Evolutionary conservation across 2,329 filamentous ascomycete genomes (phyloP), one percentile per base, ranked within the genome.

Genomic region (Acephala macrosclerotiorum): DNA sequence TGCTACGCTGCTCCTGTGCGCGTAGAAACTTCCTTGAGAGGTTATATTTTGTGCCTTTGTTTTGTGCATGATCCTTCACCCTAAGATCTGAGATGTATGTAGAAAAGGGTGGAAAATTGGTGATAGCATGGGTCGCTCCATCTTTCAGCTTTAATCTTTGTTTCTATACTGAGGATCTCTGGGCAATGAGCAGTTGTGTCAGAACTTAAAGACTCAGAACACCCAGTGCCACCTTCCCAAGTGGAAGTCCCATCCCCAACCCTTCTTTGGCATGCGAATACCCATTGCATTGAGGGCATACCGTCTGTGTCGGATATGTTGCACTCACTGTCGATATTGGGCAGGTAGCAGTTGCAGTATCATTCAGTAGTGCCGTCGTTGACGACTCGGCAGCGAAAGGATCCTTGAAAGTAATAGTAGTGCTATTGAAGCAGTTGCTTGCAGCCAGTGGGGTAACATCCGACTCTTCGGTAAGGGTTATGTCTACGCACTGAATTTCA

Each of bases 391-490:
- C 40, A n/a, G 26, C 40, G 22, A 45, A 59, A 20, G 42, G 58
- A 58, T 61, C 20, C 18, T 60, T 57, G 51, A 66, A 66, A 14
- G 49, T 29, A 36, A 60, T 62, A 33, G 40, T 53, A 2, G 60
- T 36, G 4, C 38, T 92, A 82, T 97, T 97, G 83, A 90, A 93
- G 84, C 94, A 97, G 80, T 97, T 97, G 18, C 87, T 84, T 68
- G 18, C 85, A 81, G 76, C 91, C 96, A 71, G 97, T 91, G 70
- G 89, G 55, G 81, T 82, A 59, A 96, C 87, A 75, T 96, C 91
- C 73, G 87, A 82, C 26, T 91, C 90, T 1, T 93, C 91, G 63
- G 89, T 91, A 73, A 97, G 95, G 55, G 90, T 94, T 74, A 97
- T 95, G 76, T 97, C 94, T 73, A 95, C 94, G 75, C 94, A 97